Conservation (phyloP, 306 rosid species). For the Dalbergia oliveri region DNA sequence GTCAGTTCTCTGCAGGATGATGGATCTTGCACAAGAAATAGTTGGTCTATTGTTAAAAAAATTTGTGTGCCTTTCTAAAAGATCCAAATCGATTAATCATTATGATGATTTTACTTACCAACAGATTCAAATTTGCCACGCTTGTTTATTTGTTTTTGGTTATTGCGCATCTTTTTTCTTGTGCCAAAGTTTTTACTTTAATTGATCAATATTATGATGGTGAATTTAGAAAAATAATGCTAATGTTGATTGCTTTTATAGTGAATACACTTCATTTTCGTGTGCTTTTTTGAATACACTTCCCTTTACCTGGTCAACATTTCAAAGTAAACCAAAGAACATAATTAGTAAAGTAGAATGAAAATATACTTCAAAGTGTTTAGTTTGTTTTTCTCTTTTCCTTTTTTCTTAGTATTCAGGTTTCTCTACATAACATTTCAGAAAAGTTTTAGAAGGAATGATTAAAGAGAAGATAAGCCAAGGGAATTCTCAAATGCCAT, state of each 20-base stretch:
- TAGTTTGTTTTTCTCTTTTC: neutral
- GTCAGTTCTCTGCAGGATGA: neutral
- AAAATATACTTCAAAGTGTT: conserved; percentile 29
- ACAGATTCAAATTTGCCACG: neutral
- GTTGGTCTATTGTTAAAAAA: neutral
- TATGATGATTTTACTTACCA: neutral
- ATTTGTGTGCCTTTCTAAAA: neutral
- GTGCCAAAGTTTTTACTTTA: neutral
- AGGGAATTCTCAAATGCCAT: neutral
- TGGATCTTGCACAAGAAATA: neutral
- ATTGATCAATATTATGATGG: neutral
- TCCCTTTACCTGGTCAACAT: conserved; percentile 81
- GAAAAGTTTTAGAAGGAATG: conserved; percentile 3
- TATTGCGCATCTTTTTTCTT: neutral
- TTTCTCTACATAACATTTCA: conserved; percentile 23
- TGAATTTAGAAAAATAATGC: neutral
- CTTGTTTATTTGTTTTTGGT: neutral
- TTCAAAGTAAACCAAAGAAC: conserved; percentile 41
- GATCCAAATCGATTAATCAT: neutral
- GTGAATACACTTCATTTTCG: neutral
- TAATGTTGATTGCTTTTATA: neutral
- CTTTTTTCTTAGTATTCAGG: neutral
- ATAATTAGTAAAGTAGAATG: conserved; percentile 30
- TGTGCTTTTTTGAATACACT: no score
- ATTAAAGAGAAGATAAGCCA: neutral